Percentiles rank a stretch among this genome's conserved stretches.
phyloP scores from a whole-genome alignment of 495 filamentous ascomycete genomes.

The Rhypophila decipiens region DNA sequence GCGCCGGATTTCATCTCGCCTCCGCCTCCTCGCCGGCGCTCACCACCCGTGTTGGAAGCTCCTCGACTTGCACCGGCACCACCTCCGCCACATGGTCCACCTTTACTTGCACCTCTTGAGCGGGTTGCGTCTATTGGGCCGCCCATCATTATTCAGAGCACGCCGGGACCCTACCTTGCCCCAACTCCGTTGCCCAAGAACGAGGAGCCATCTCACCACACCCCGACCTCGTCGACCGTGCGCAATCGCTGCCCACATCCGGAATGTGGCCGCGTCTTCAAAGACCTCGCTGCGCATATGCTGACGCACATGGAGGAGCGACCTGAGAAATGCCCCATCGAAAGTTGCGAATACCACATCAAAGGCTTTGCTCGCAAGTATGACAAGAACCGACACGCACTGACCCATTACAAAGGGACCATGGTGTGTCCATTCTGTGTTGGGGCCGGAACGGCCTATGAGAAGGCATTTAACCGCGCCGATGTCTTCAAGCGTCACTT shows the following conservation, averaged over 20 bases:
- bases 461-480: constrained; percentile 98
- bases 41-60: constrained; percentile 33
- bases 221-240: constrained; percentile 10
- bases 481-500: constrained; percentile 98
- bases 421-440: constrained; percentile 99
- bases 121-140: constrained; percentile 11
- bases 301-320: constrained; percentile 90
- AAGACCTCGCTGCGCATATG: constrained; percentile 92
- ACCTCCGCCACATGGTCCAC: constrained; percentile 28
- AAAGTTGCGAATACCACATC: constrained; percentile 87
- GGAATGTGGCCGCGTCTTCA: constrained; percentile 86
- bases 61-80: constrained; percentile 39
- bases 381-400: constrained; percentile 95
- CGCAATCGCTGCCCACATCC: constrained; percentile 70
- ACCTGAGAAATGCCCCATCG: constrained; percentile 94
- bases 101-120: constrained; percentile 22
- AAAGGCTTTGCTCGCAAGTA: constrained; percentile 98
- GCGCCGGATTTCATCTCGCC: constrained; percentile 35
- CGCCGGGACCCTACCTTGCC: constrained; percentile 34
- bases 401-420: constrained; percentile 98
- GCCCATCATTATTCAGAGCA: constrained; percentile 19
- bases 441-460: constrained; percentile 80
- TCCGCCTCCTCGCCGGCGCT: constrained; percentile 30
- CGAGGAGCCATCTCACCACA: constrained; percentile 57
- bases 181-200: constrained; percentile 31